Evolutionary conservation across 2,329 filamentous ascomycete species (phyloP).

Genomic region (Cladophialophora immunda): DNA sequence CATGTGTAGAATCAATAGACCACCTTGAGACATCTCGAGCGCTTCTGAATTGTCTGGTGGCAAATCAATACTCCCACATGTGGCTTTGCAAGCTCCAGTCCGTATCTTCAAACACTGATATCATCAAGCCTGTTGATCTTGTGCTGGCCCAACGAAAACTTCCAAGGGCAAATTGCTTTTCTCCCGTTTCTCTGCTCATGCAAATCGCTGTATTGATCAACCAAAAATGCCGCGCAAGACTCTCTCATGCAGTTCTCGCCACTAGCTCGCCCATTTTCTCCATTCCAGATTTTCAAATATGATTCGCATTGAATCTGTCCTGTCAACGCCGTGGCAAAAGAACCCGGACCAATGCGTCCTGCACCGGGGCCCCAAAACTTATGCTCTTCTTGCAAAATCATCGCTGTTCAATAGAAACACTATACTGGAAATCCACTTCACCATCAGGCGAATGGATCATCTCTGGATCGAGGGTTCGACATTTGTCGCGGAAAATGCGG

Average conservation of each 20-base stretch:
- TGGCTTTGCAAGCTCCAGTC: not conserved
- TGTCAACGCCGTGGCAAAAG: slow-evolving; percentile 15
- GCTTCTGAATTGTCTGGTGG: not conserved
- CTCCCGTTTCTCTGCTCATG: slow-evolving; percentile 10
- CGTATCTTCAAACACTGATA: slow-evolving; percentile 9
- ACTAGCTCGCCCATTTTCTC: not conserved
- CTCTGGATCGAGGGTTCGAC: slow-evolving; percentile 18
- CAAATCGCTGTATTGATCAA: slow-evolving; percentile 6
- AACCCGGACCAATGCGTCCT: slow-evolving; percentile 2
- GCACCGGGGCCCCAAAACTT: not conserved
- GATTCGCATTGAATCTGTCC: slow-evolving; percentile 7
- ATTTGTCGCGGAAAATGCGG: slow-evolving; percentile 30
- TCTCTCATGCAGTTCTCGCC: slow-evolving; percentile 7
- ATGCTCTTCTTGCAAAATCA: not conserved
- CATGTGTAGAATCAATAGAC: slow-evolving; percentile 1
- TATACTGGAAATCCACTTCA: not conserved
- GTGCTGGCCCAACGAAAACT: slow-evolving; percentile 4
- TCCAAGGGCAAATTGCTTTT: slow-evolving; percentile 13
- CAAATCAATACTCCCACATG: not conserved
- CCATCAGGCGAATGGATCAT: slow-evolving; percentile 37
- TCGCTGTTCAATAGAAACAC: not conserved
- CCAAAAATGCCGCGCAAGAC: not conserved
- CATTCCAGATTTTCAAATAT: slow-evolving; percentile 3
- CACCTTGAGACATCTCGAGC: not conserved
- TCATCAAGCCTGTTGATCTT: slow-evolving; percentile 26